Evolutionary conservation across 2,329 filamentous ascomycete species (phyloP), one percentile per base, ranked within the genome.

Genomic region (Triangularia verruculosa): DNA sequence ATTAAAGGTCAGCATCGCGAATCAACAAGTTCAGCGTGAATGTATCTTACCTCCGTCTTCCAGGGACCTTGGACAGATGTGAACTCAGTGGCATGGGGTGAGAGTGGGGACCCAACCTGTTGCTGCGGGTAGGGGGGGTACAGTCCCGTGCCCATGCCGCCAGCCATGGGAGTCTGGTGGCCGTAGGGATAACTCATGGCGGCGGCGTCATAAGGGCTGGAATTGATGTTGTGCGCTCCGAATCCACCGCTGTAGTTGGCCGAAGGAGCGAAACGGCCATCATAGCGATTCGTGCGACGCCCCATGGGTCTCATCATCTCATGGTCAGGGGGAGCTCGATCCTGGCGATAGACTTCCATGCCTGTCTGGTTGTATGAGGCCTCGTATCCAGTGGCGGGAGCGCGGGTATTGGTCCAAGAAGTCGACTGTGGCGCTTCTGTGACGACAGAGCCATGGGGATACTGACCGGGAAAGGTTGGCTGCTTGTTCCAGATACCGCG

Each of bases 51-150:
- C 77, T 87, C 83, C 69, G 75, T 77, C 73, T 86, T 86, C 88
- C 80, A 89, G 59, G 74, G 74, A 69, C 72, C 74, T 60, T 72
- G 75, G 25, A 78, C 77, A 3, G 86, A 84, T 12, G 86, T 91
- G 70, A 93, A 93, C 72, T 93, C 90, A 4, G 85, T 88, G 25
- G 89, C 90, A 68, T 90, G 86, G 12, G 90, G 89, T 17, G 90
- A 92, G 51, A 93, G 79, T 7, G 87, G 82, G 17, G 88, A 90
- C 25, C 87, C 85, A 66, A 85, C 81, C 25, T 85, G 79, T 67
- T 84, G 84, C 69, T 82, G 81, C 66, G 82, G 82, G 70, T 84
- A 87, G 47, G 76, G 70, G 60, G 79, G 76, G 67, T 77, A 85
- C 75, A 78, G 76, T 13, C 76, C 69, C 72, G 82, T 72, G 22